phyloP scores from a whole-genome alignment of 2,329 filamentous ascomycete genomes.

The Pyrenochaeta sp. region DNA sequence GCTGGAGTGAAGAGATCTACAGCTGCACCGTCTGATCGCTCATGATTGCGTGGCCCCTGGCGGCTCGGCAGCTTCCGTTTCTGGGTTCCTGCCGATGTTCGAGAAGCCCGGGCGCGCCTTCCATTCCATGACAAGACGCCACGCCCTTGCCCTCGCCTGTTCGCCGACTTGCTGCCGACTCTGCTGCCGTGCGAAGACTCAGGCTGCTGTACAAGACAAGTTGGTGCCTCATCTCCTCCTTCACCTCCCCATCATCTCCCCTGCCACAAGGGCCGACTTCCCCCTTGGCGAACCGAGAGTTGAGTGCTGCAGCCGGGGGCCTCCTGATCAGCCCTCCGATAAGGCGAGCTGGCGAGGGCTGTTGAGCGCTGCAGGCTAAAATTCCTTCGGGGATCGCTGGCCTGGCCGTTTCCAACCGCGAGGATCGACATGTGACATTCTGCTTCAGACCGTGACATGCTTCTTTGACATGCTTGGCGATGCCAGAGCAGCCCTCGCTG shows the following conservation, averaged over 20 bases:
- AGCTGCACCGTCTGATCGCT: slow-evolving; percentile 19
- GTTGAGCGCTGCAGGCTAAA: slow-evolving; percentile 18
- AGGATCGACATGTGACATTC: slow-evolving; percentile 17
- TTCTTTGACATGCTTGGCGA: slow-evolving; percentile 7
- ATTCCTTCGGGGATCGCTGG: slow-evolving; percentile 11
- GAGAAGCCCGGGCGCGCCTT: too few relatives aligned
- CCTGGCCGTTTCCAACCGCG: slow-evolving; percentile 16
- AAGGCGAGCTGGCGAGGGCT: too few relatives aligned
- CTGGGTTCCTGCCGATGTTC: slow-evolving; percentile 30
- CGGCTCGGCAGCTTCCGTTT: slow-evolving; percentile 33
- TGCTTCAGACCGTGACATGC: slow-evolving; percentile 7
- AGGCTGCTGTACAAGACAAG: too few relatives aligned
- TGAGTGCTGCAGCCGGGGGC: slow-evolving; percentile 10
- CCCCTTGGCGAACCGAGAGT: slow-evolving; percentile 14
- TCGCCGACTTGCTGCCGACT: too few relatives aligned
- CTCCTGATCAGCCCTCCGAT: slow-evolving; percentile 15
- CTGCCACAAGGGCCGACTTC: slow-evolving; percentile 10
- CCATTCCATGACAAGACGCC: too few relatives aligned
- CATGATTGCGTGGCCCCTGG: slow-evolving; percentile 32
- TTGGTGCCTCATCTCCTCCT: too few relatives aligned
- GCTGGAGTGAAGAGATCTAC: slow-evolving; percentile 27
- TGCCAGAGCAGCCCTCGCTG: slow-evolving; percentile 3
- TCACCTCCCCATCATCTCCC: too few relatives aligned
- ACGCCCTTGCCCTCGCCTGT: not conserved
- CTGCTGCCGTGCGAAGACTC: too few relatives aligned